Base-by-base conservation (phyloP, 2,329 filamentous ascomycete genomes). In the Magnaporthiopsis rhizophila region DNA sequence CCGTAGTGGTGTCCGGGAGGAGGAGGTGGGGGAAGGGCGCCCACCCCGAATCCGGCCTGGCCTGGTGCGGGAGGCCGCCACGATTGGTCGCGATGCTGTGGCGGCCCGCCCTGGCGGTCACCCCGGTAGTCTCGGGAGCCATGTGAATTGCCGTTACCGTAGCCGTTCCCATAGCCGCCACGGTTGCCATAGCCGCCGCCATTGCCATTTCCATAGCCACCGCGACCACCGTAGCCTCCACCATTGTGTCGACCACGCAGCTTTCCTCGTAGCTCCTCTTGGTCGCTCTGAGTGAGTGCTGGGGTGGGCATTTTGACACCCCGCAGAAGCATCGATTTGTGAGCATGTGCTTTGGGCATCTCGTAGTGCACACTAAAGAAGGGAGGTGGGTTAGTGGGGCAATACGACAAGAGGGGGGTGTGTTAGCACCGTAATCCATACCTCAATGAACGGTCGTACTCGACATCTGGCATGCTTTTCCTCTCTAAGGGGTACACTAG, bases 321-420 rank as follows among this genome's bases (percentile, higher is more conserved):
- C 3, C 92, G 88, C 50, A 99, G 82, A 18, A 99, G 83, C 90
- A 97, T 96, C 7, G 93, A 97, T 74, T 97, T 97, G 78, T 99
- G 95, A 5, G 86, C 80, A 70, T 91, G 84, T 12, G 80, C 81
- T 24, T 86, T 86, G 57, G 83, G 93, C 77, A 97, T 89, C 59
- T 92, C 86, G 73, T 96, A 99, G 71, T 90, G 81, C 13, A 98
- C 92, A 72, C 90, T 96, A 68, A 57, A 34, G 59, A 15, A 69
- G 78, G 72, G 79, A 76, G 65, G 21, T 56, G 59, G 53, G 57
- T 62, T 58, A 34, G n/a, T 30, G 8, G 32, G 30, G 24, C 26
- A 30, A 8, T 45, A 15, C 24, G 58, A 30, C 2, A 38, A 34
- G 7, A 50, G 32, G 24, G 56, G 11, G n/a, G n/a, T n/a, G 9